Base-by-base conservation (phyloP, 148 eudicot species). In the Heliosperma pusillum region DNA sequence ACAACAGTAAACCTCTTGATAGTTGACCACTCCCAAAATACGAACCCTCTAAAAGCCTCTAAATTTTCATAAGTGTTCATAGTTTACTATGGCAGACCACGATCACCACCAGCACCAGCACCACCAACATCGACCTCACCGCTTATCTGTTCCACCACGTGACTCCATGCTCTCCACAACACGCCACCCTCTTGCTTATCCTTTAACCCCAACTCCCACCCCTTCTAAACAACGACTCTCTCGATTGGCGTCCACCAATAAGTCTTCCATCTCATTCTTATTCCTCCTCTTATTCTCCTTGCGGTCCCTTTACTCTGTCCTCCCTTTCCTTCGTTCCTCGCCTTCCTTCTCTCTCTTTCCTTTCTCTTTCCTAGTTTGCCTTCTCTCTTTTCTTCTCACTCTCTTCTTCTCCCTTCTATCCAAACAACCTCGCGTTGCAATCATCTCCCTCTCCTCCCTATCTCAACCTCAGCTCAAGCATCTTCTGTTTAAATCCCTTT, bases 301-400 rank as follows among this genome's bases (percentile, higher is more conserved):
- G 77, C 93, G 90, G 26, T 91, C 90, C 64, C 84, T 91, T 72
- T 88, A 79, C 68, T 86, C 97, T 61, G 86, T 90, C 72, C 91
- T 92, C 60, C 85, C 91, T 71, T 94, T 92, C 74, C 89, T 91
- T 78, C 89, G 82, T 2, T 84, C 98, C 50, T 87, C 95, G 27
- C 97, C 97, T 20, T 78, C 97, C 9, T 91, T 91, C 83, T 91
- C 95, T 45, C 45, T 90, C 79, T 94, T 91, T 86, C 97, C 97
- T 47, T 94, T 91, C 85, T 85, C 95, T 10, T 91, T 94, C 75
- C 87, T 91, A 70, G 95, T 94, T 69, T 91, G 93, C 9, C 88
- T 91, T 52, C 78, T 83, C 65, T 89, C 89, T 74, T 88, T 91
- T 52, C 74, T 89, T 26, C 79, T 89, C 76, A 59, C 87, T 30